Evolutionary conservation across 1,139 yeast genomes (phyloP).

Genomic region (Pichia sp.): DNA sequence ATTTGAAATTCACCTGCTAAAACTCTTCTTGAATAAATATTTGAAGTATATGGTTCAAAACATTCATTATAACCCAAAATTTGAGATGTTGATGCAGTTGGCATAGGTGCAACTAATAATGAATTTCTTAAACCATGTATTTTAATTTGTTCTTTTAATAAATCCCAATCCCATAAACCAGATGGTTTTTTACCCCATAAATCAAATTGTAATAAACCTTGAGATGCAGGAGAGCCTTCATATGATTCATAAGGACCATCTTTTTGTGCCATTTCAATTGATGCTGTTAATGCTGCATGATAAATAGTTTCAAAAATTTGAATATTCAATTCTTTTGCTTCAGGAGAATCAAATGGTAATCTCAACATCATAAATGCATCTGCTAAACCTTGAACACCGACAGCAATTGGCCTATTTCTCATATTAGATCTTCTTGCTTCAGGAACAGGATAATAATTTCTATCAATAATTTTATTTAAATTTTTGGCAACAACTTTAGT

Average conservation of each 20-base stretch:
- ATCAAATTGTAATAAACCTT: conserved; percentile 52
- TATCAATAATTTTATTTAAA: conserved; percentile 52
- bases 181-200: conserved; percentile 56
- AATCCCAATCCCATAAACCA: conserved; percentile 53
- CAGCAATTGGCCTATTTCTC: conserved; percentile 56
- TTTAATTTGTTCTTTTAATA: conserved; percentile 40
- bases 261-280: conserved; percentile 44
- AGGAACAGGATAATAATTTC: conserved; percentile 51
- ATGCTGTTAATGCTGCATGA: conserved; percentile 54
- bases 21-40: conserved; percentile 54
- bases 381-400: conserved; percentile 61
- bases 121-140: conserved; percentile 51
- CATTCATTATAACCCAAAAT: conserved; percentile 57
- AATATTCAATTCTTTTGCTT: conserved; percentile 49
- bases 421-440: conserved; percentile 48
- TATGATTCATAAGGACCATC: conserved; percentile 45
- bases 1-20: conserved; percentile 58
- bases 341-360: conserved; percentile 52
- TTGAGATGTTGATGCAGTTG: conserved; percentile 60
- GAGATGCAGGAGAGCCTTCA: conserved; percentile 54
- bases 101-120: conserved; percentile 60
- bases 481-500: conserved; percentile 50
- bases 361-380: conserved; percentile 53
- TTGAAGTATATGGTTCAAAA: conserved; percentile 58
- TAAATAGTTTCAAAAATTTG: conserved; percentile 58